Base-by-base conservation (phyloP, 257 asterid species). In the Solanum stenotomum region DNA sequence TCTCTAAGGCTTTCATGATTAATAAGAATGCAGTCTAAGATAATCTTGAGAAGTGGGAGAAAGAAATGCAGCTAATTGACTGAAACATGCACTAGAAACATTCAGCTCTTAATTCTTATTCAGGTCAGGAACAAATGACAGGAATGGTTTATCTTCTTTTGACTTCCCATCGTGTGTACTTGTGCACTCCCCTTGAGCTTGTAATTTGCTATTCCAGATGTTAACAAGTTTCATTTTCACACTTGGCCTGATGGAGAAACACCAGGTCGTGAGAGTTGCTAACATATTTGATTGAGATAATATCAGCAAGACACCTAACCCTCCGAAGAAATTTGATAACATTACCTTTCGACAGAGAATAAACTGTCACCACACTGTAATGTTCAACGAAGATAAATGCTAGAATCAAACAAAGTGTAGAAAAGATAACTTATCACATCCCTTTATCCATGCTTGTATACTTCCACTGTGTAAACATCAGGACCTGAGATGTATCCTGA, bases 131-230 rank as follows among this genome's bases (percentile, higher is more conserved):
- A 49, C 59, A 37, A 91, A 93, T 46, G 56, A 1, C 56, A 46
- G 20, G 20, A 46, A 46, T 46, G 20, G 22, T 49, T 15, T 16
- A 49, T 96, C 82, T 84, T 93, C 90, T 70, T 74, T 89, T 42
- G 89, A 63, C 87, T 89, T 91, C 82, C 67, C 27, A 88, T 84
- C 33, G 87, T 52, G 37, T 23, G 71, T 34, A 16, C 44, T 63
- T 23, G 33, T 23, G 34, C 87, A 56, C 76, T 92, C 90, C 52
- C 90, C 91, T 15, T 15, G 82, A 84, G 70, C 90, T 89, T 49
- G 59, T 49, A 49, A 49, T 15, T 49, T 49, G 22, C 8, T 49
- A 49, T 49, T 49, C 59, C 59, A 89, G 85, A 89, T 49, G 88
- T 87, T 71, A 49, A 65, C 67, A 33, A 25, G 91, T 63, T 90